phyloP scores from a whole-genome alignment of 2,329 filamentous ascomycete genomes.

The Thermomyces lanuginosus region DNA sequence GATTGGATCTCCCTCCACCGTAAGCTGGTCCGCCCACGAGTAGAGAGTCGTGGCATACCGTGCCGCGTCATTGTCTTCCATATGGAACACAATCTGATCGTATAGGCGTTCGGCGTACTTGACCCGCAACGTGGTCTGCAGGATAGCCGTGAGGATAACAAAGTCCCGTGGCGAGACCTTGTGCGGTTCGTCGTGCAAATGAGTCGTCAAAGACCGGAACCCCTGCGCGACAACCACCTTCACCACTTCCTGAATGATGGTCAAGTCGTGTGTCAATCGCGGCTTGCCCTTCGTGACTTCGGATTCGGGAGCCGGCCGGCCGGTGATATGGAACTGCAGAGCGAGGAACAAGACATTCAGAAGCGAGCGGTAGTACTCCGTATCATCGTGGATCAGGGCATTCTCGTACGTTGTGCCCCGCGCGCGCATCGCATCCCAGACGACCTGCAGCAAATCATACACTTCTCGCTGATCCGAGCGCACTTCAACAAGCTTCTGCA shows the following conservation, averaged over 20 bases:
- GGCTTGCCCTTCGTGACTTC: constrained; percentile 17
- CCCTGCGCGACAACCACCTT: constrained; percentile 64
- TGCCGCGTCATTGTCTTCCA: constrained; percentile 49
- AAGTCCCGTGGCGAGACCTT: constrained; percentile 62
- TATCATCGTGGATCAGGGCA: constrained; percentile 40
- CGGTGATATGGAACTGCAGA: constrained; percentile 38
- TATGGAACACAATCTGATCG: constrained; percentile 52
- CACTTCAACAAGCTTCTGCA: constrained; percentile 57
- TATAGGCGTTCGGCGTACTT: constrained; percentile 59
- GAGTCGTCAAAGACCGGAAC: constrained; percentile 63
- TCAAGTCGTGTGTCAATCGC: constrained; percentile 27
- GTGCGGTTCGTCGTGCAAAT: constrained; percentile 59
- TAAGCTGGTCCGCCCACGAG: constrained; percentile 79
- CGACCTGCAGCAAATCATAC: constrained; percentile 37
- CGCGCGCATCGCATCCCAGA: constrained; percentile 44
- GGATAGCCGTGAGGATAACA: constrained; percentile 67
- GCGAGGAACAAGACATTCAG: constrained; percentile 74
- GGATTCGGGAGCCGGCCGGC: constrained; percentile 19
- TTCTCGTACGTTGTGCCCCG: constrained; percentile 43
- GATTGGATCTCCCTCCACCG: constrained; percentile 63
- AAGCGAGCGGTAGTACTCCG: constrained; percentile 63
- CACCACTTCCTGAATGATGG: constrained; percentile 61
- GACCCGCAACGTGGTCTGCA: constrained; percentile 68
- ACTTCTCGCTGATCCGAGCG: constrained; percentile 36
- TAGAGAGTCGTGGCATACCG: constrained; percentile 76